Evolutionary conservation across 805 yeast genomes (phyloP), one percentile per base, ranked within the genome.

Genomic region (Dipodascus geniculatus): DNA sequence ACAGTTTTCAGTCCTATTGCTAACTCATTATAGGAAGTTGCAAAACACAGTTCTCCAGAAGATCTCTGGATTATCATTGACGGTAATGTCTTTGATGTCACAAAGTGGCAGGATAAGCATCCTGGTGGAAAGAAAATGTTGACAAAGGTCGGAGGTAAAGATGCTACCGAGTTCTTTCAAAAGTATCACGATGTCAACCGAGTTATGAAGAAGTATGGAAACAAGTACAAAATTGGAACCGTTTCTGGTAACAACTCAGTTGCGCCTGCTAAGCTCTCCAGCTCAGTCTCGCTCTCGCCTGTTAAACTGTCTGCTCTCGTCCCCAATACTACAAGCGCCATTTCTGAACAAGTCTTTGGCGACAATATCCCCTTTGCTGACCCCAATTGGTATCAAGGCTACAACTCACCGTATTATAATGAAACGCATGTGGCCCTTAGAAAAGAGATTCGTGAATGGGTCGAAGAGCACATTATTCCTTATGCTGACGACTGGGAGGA

Each of bases 51-150:
- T 66, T 73, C 80, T n/a, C 78, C 82, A 47, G 85, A 83, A 17
- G 88, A 86, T 61, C 70, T 87, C 48, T 91, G 96, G 96, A 80
- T 91, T 74, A 77, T 87, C 54, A 75, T 87, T 56, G 82, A 87
- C 61, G 87, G 84, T 55, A 82, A 83, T 60, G 95, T 91, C 3
- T 87, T 82, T 66, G 83, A 87, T 66, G 76, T 85, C 28, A 77
- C 91, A 3, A 71, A 73, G 33, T 89, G 90, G 68, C 73, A 85
- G 53, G 75, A 79, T 17, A 80, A 77, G 50, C 98, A 91, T 68
- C 98, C 98, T 2, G 85, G 85, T 58, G 86, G 86, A 2, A 76
- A 80, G 52, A 81, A 83, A 63, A 87, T 91, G 54, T 77, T 91
- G 48, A 68, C 81, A 56, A 83, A 83, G 57, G 87, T 87, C 61